Base-by-base conservation (phyloP, 2,329 filamentous ascomycete genomes). In the Phialocephala sp. region DNA sequence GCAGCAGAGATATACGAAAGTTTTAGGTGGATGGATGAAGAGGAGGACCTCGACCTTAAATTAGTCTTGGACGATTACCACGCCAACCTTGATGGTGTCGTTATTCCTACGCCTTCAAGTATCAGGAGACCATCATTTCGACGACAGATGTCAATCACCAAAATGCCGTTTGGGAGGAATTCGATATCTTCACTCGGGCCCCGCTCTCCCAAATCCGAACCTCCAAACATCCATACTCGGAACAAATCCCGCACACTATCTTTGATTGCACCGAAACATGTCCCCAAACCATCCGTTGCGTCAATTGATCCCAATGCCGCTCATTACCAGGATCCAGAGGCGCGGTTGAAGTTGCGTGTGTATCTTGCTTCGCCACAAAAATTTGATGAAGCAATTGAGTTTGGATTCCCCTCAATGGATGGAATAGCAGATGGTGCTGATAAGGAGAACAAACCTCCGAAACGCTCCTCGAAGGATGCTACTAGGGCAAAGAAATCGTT, bases 361-460 rank as follows among this genome's bases (percentile, higher is more conserved):
- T 97, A 94, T 73, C 85, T 97, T 22, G 91, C 92, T 8, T 97
- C 93, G 1, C 91, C 94, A 0, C 92, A 97, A 71, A 97, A 97
- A 76, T 98, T 98, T 72, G 94, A 98, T 76, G 94, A 98, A 78
- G 93, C 92, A 1, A 87, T 98, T 60, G 92, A 97, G 76, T 97
- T 96, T 78, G 94, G 94, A 0, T 98, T 97, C 73, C 93, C 93
- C 0, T 88, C 89, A 0, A 82, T 82, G 41, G 84, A 87, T 39
- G 78, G 73, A 8, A 68, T 79, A 22, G 71, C 76, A 2, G 72
- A 79, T n/a, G 72, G 72, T 1, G 68, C 77, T 2, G 72, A 77
- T 24, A 75, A 76, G 9, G 78, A 79, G 15, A 69, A 75, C 43
- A 73, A 66, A 57, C 63, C 69, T 12, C 69, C 70, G 6, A 66